phyloP scores from a whole-genome alignment of 192 early-diverging fungal species.

The Phlyctochytrium planicorne region DNA sequence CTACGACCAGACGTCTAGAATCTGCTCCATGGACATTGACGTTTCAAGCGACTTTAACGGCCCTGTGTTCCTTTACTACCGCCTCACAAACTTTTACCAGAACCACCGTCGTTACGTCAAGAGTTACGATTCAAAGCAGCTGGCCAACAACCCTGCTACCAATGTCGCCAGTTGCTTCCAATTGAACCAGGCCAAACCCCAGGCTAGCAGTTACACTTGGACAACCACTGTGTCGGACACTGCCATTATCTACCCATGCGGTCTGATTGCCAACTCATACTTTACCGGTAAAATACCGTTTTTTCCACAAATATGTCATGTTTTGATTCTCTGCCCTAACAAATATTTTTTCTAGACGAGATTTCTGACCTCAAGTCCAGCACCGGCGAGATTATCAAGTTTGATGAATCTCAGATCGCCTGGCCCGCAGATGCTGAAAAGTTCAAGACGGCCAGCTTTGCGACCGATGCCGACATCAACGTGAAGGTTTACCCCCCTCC shows the following conservation, averaged over 20 bases:
- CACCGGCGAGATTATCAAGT: conserved; percentile 23
- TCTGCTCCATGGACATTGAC: conserved; percentile 73
- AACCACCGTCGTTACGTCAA: conserved; percentile 97
- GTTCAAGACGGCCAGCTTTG: conserved; percentile 44
- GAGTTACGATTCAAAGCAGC: conserved; percentile 79
- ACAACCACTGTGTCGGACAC: too few species aligned
- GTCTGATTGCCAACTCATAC: conserved; percentile 95
- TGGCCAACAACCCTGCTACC: conserved; percentile 34
- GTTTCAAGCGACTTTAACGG: conserved; percentile 55
- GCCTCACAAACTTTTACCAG: conserved; percentile 98
- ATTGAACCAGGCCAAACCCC: too few species aligned
- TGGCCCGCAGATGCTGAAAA: conserved; percentile 83
- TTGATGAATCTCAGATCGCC: conserved; percentile 74
- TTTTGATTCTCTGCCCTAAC: neutral
- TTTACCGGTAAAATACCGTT: conserved; percentile 75
- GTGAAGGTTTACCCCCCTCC: conserved; percentile 75
- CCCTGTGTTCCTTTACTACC: conserved; percentile 92
- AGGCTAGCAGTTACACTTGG: too few species aligned
- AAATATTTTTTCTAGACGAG: conserved; percentile 20
- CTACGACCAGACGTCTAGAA: conserved; percentile 43
- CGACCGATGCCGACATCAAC: conserved; percentile 48
- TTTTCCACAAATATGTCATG: neutral
- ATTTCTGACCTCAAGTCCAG: conserved; percentile 49
- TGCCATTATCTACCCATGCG: conserved; percentile 88
- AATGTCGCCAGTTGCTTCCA: too few species aligned